Evolutionary conservation across 768 basidiomycete species (phyloP).

Genomic region (Trametes maxima): DNA sequence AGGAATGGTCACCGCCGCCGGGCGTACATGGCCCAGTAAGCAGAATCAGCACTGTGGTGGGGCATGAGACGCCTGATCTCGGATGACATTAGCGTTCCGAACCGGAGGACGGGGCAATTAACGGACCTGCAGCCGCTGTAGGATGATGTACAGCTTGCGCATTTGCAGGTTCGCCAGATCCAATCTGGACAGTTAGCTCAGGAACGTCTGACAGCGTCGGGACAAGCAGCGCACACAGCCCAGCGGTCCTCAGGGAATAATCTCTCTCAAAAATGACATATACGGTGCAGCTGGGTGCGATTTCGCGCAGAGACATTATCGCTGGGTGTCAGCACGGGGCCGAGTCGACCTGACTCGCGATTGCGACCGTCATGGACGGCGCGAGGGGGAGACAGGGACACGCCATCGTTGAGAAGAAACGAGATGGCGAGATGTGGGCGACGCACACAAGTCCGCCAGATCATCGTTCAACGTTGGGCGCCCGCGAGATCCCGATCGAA

Average conservation of each 20-base stretch:
- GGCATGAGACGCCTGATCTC: conserved; percentile 4
- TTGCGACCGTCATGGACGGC: conserved; percentile 1
- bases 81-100: conserved; percentile 20
- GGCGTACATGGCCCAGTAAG: background rate
- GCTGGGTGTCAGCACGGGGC: background rate
- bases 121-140: conserved; percentile 1
- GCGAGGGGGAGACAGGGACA: background rate
- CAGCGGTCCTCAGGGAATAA: conserved; percentile 1
- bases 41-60: background rate
- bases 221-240: conserved; percentile 14
- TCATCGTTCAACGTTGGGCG: background rate
- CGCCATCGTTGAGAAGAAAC: conserved; percentile 15
- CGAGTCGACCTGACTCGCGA: background rate
- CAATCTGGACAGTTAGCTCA: background rate
- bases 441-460: background rate
- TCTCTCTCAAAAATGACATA: conserved; percentile 1
- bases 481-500: conserved; percentile 7
- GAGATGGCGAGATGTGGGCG: conserved; percentile 9
- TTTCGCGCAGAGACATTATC: background rate
- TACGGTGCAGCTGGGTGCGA: conserved; percentile 3
- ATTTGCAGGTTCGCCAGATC: background rate
- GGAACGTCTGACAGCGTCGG: conserved; percentile 9
- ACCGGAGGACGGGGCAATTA: conserved; percentile 16
- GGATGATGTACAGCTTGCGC: conserved; percentile 14
- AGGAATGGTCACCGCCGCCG: conserved; percentile 1